These are phyloP conservation scores for Stephania yunnanensis DNA, from an alignment of 164 flowering plant species.

Conservation along the genomic window DNA sequence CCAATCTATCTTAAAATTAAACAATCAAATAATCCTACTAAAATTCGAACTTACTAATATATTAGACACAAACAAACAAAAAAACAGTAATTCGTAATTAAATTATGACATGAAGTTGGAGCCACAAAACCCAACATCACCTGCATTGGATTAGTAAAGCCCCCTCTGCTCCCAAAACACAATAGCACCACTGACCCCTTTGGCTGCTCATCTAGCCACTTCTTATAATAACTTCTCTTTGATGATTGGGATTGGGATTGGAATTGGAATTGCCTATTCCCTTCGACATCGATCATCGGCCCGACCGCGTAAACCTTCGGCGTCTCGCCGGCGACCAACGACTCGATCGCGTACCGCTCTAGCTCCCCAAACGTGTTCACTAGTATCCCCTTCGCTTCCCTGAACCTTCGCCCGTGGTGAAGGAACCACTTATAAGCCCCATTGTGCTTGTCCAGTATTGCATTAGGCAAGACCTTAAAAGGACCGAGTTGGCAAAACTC, in stretches of 20 bases:
- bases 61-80: no score
- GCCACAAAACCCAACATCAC: no score
- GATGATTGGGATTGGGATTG: slow-evolving; percentile 19
- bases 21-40: no score
- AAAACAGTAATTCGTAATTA: no score
- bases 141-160: slow-evolving; percentile 7
- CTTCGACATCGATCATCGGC: slow-evolving; percentile 21
- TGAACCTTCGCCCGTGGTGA: slow-evolving; percentile 10
- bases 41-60: no score
- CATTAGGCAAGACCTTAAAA: slow-evolving; percentile 11
- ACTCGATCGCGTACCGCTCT: slow-evolving; percentile 12
- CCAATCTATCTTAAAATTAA: no score
- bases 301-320: slow-evolving; percentile 35
- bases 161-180: slow-evolving; percentile 39
- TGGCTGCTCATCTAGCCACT: slow-evolving; percentile 33
- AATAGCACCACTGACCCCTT: slow-evolving; percentile 27
- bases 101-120: no score
- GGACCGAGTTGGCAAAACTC: slow-evolving; percentile 15
- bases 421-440: neutral
- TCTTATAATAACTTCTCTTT: slow-evolving; percentile 13
- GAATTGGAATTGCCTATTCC: neutral
- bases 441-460: slow-evolving; percentile 1
- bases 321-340: neutral
- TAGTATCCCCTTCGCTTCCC: slow-evolving; percentile 27
- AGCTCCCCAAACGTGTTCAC: slow-evolving; percentile 32